These are phyloP conservation scores for Trichoderma sp. DNA, from an alignment of 2,329 filamentous ascomycete genomes.

Conservation along the genomic window DNA sequence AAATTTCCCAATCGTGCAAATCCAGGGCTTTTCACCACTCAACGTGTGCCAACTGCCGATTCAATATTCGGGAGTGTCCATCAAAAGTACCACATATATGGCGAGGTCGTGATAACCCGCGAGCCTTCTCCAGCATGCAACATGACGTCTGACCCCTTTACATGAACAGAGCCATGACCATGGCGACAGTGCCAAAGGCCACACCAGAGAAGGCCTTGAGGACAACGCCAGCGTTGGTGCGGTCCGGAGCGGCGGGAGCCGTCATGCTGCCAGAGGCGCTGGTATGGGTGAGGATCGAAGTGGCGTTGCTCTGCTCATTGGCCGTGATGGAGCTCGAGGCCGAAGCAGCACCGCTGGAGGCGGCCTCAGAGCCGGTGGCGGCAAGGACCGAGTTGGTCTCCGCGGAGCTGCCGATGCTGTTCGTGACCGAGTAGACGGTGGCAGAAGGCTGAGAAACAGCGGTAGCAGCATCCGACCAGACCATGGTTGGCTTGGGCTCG, in stretches of 20 bases:
- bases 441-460: conserved; percentile 14
- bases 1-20: conserved; percentile 17
- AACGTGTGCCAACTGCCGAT: conserved; percentile 1
- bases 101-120: not conserved
- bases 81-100: conserved; percentile 2
- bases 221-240: conserved; percentile 39
- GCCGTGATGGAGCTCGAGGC: conserved; percentile 29
- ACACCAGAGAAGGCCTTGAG: conserved; percentile 33
- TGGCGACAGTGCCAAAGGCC: conserved; percentile 35
- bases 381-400: conserved; percentile 33
- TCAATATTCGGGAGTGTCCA: conserved; percentile 2
- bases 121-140: not conserved
- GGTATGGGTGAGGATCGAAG: conserved; percentile 33
- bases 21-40: conserved; percentile 16
- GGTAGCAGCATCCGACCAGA: conserved; percentile 3
- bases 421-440: conserved; percentile 32
- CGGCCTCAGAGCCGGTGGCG: conserved; percentile 29
- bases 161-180: conserved; percentile 36
- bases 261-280: conserved; percentile 31
- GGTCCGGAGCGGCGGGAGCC: conserved; percentile 36
- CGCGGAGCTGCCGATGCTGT: conserved; percentile 30
- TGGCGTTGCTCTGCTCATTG: conserved; percentile 29
- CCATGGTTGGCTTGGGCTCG: conserved; percentile 3
- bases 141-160: conserved; percentile 28
- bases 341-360: conserved; percentile 26